Evolutionary conservation across 208 protist species (phyloP), one percentile per base, ranked within the genome.

Genomic region (Trypanosoma congolense): DNA sequence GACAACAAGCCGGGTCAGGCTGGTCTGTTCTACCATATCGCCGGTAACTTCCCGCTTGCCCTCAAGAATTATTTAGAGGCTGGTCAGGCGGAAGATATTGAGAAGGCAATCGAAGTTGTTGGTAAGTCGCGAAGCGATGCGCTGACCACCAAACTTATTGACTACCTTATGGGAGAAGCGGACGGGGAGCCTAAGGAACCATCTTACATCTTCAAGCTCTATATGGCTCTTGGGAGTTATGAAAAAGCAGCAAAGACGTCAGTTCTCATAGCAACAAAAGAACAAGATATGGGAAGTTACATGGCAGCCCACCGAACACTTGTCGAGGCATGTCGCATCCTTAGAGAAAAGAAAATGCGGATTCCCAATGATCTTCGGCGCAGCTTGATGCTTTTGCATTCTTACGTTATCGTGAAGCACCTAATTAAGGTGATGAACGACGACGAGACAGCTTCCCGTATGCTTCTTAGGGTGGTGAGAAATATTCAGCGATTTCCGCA

Each of bases 201-300:
- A 1, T 90, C 95, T n/a, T 97, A 98, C 72, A 97, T 98, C 56
- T 98, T 98, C 74, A 86, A 91, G 55, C 81, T 99, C 28, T 98
- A 98, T 68, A 95, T 99, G 75, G 92, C 94, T 6, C 77, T 98
- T 21, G 94, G 95, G 41, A 97, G 96, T 74, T 98, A 89, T 64
- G 78, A 94, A 54, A 96, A 98, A 73, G 96, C 96, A 3, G 90
- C 92, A 9, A 91, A 93, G 61, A 98, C 95, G 28, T 97, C 95
- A 3, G 87, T 98, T 19, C 91, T 98, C 38, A 98, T 98, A 51
- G 88, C 96, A 4, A 78, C 78, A 18, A 93, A 97, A 70, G 93
- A 98, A 61, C 94, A 97, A 68, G 87, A 96, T 65, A 66, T 93
- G 35, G 96, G 95, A 24, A 93, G 95, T 64, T 98, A 98, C 75